These are phyloP conservation scores for Diutina ranongensis DNA, from an alignment of 1,139 yeast species.

Conservation along the genomic window DNA sequence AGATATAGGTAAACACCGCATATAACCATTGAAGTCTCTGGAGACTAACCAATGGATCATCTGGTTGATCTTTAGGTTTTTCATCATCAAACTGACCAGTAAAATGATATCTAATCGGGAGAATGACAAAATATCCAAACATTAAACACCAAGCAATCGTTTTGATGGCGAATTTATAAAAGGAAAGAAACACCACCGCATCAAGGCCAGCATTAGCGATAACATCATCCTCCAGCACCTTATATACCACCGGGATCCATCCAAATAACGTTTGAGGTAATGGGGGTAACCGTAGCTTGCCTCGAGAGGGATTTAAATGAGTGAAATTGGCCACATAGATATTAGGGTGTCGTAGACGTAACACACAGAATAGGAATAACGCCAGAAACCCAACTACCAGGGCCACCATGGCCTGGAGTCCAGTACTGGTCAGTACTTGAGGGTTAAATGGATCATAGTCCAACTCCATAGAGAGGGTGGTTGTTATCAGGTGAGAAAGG, in stretches of 20 bases:
- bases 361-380: constrained; percentile 48
- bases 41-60: constrained; percentile 6
- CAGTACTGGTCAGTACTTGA: constrained; percentile 2
- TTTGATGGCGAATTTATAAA: constrained; percentile 67
- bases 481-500: too few species aligned
- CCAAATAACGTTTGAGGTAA: constrained; percentile 36
- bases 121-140: constrained; percentile 53
- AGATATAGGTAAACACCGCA: constrained; percentile 75
- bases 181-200: constrained; percentile 77
- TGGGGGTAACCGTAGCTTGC: constrained; percentile 8
- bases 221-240: constrained; percentile 62
- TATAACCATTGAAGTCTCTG: constrained; percentile 34
- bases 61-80: constrained; percentile 2
- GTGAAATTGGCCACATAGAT: constrained; percentile 53
- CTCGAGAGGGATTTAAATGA: constrained; percentile 19
- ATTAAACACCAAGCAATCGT: constrained; percentile 45
- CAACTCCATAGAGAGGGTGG: not conserved
- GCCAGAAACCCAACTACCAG: constrained; percentile 52
- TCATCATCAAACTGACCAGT: constrained; percentile 25
- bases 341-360: constrained; percentile 57
- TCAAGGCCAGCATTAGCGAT: constrained; percentile 88
- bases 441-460: constrained; percentile 6
- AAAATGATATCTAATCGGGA: constrained; percentile 61
- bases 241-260: constrained; percentile 62
- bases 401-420: constrained; percentile 48